These are phyloP conservation scores for Asterella californica DNA, from an alignment of 225 moss, liverwort and hornwort species.

Conservation along the genomic window DNA sequence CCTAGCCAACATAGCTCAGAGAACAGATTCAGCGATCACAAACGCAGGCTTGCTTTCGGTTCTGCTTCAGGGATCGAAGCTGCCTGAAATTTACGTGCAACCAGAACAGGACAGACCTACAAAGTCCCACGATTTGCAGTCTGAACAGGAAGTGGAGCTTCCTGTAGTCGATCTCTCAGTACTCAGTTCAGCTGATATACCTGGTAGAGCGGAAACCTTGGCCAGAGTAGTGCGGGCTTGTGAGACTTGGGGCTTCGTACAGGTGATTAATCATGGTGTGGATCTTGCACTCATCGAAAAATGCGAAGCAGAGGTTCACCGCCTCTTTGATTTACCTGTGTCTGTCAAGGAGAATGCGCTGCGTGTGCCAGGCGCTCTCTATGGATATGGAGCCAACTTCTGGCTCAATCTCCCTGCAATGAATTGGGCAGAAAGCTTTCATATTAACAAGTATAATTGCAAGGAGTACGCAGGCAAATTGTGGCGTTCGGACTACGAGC, in stretches of 20 bases:
- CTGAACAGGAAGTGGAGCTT: conserved; percentile 25
- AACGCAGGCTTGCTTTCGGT: conserved; percentile 46
- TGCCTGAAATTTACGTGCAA: conserved; percentile 48
- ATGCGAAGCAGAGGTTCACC: conserved; percentile 35
- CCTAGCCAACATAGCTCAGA: conserved; percentile 37
- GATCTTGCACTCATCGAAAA: conserved; percentile 33
- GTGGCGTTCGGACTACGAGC: conserved; percentile 33
- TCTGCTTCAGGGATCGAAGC: conserved; percentile 41
- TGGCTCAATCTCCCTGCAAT: conserved; percentile 45
- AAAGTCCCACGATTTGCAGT: conserved; percentile 28
- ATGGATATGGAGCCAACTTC: conserved; percentile 42
- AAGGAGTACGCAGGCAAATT: conserved; percentile 42
- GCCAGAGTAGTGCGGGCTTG: conserved; percentile 27
- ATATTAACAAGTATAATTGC: conserved; percentile 30
- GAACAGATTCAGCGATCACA: conserved; percentile 43
- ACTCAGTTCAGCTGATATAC: conserved; percentile 21
- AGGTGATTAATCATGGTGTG: conserved; percentile 43
- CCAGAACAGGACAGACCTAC: conserved; percentile 39
- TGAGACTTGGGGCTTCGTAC: conserved; percentile 44
- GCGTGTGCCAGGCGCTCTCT: conserved; percentile 35
- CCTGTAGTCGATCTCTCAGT: conserved; percentile 38
- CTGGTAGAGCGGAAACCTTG: conserved; percentile 23
- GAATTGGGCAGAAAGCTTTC: conserved; percentile 50
- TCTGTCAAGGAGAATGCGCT: conserved; percentile 33
- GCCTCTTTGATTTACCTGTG: conserved; percentile 39